phyloP scores from a whole-genome alignment of 2,329 filamentous ascomycete species.

The Trichophyton rubrum region DNA sequence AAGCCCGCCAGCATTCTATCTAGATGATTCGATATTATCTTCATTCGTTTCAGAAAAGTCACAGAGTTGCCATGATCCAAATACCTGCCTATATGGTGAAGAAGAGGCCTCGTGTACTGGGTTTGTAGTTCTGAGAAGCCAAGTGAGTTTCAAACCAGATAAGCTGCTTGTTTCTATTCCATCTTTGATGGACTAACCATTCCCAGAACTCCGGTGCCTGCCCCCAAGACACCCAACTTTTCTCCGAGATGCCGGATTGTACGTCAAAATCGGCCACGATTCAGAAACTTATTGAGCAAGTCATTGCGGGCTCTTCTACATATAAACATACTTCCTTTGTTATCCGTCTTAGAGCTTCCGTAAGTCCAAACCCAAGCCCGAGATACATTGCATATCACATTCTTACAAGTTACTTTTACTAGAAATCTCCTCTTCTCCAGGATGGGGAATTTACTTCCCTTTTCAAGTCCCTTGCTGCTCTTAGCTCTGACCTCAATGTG shows the following conservation, averaged over 20 bases:
- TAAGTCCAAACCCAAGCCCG: not conserved
- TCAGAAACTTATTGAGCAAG: not conserved
- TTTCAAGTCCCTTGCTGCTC: constrained; percentile 18
- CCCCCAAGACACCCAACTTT: not conserved
- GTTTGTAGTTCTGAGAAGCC: not conserved
- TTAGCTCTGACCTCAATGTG: constrained; percentile 41
- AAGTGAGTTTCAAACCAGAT: not conserved
- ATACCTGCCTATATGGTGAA: not conserved
- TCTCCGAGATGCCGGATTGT: not conserved
- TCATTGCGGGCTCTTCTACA: not conserved
- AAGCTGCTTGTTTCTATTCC: not conserved
- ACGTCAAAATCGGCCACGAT: not conserved
- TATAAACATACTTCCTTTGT: not conserved
- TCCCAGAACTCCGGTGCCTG: not conserved
- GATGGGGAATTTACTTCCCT: not conserved
- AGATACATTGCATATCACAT: not conserved
- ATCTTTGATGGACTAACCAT: not conserved
- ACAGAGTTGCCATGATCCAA: not conserved
- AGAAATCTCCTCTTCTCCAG: not conserved
- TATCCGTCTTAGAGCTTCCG: not conserved
- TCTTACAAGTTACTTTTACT: not conserved
- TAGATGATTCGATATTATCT: constrained; percentile 2
- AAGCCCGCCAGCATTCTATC: not conserved
- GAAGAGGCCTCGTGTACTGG: not conserved
- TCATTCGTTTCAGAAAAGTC: not conserved